phyloP scores from a whole-genome alignment of 2,329 filamentous ascomycete species.

The Ilyonectria mors-panacis region DNA sequence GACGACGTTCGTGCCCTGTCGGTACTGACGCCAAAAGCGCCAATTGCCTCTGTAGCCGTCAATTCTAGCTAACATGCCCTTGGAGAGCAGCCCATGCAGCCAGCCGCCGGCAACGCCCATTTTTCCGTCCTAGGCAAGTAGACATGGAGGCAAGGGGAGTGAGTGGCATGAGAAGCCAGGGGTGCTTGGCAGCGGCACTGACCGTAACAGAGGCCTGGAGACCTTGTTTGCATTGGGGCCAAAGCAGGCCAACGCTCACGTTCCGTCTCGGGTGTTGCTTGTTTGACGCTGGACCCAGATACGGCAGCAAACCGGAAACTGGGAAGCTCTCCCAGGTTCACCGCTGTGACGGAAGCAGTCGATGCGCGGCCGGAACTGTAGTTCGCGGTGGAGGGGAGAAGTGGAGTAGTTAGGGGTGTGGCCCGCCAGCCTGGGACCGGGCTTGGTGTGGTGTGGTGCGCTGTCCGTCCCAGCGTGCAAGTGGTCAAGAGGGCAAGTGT shows the following conservation, averaged over 20 bases:
- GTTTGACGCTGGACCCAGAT: no score
- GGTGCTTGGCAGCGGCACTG: not conserved
- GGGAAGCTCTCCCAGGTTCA: not conserved
- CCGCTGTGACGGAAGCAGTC: no score
- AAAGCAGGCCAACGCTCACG: not conserved
- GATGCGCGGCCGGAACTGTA: no score
- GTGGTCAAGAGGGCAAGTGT: no score
- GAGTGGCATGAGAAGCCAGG: not conserved
- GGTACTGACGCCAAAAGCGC: not conserved
- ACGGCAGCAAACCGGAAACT: no score
- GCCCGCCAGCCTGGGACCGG: conserved; percentile 31
- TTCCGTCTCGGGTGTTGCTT: no score
- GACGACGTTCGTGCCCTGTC: conserved; percentile 8
- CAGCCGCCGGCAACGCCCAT: no score
- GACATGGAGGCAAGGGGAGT: not conserved
- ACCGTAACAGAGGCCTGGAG: not conserved
- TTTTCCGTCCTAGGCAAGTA: not conserved
- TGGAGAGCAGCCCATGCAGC: no score
- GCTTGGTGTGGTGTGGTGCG: conserved; percentile 10
- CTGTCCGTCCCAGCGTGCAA: no score
- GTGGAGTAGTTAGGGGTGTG: not conserved
- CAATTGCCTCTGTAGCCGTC: not conserved
- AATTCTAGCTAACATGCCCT: no score
- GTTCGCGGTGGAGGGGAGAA: not conserved
- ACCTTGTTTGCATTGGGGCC: not conserved